These are phyloP conservation scores for Stephanodiscus minutulus DNA, from an alignment of 108 stramenopile genomes.

Conservation along the genomic window DNA sequence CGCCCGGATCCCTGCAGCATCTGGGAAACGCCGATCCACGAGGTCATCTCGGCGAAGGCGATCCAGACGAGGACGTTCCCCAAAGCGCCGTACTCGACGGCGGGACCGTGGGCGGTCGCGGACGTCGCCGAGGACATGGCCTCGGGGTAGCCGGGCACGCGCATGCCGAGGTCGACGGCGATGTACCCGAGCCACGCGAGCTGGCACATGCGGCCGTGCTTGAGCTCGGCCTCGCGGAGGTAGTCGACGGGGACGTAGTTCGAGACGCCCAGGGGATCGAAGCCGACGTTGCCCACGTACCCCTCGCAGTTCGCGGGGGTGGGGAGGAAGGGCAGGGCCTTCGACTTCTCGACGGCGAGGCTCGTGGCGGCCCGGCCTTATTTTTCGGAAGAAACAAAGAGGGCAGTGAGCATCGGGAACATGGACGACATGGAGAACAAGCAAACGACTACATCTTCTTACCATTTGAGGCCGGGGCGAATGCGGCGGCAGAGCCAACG, in stretches of 20 bases:
- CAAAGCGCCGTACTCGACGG: slow-evolving; percentile 81
- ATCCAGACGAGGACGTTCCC: slow-evolving; percentile 80
- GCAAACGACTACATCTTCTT: background rate
- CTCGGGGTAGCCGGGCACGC: slow-evolving; percentile 80
- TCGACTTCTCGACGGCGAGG: slow-evolving; percentile 51
- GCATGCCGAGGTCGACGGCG: slow-evolving; percentile 84
- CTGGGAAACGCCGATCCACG: slow-evolving; percentile 73
- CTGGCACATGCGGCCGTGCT: slow-evolving; percentile 95
- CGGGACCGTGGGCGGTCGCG: slow-evolving; percentile 81
- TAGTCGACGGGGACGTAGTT: slow-evolving; percentile 88
- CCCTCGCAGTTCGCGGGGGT: slow-evolving; percentile 88
- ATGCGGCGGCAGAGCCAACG: slow-evolving; percentile 63
- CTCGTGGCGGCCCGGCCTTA: slow-evolving; percentile 48
- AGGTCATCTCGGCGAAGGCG: slow-evolving; percentile 67
- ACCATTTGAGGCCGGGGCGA: slow-evolving; percentile 62
- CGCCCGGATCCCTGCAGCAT: slow-evolving; percentile 93
- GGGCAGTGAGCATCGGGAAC: background rate
- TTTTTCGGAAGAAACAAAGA: too few species aligned
- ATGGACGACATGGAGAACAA: background rate
- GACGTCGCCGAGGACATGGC: slow-evolving; percentile 79
- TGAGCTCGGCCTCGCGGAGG: slow-evolving; percentile 93
- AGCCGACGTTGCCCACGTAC: slow-evolving; percentile 85
- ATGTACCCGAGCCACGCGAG: slow-evolving; percentile 91
- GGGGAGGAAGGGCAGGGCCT: slow-evolving; percentile 91
- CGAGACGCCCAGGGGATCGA: slow-evolving; percentile 93